Percentiles rank a stretch among this genome's conserved stretches.
phyloP scores from a whole-genome alignment of 208 protist species.

The Acanthamoeba healyi region DNA sequence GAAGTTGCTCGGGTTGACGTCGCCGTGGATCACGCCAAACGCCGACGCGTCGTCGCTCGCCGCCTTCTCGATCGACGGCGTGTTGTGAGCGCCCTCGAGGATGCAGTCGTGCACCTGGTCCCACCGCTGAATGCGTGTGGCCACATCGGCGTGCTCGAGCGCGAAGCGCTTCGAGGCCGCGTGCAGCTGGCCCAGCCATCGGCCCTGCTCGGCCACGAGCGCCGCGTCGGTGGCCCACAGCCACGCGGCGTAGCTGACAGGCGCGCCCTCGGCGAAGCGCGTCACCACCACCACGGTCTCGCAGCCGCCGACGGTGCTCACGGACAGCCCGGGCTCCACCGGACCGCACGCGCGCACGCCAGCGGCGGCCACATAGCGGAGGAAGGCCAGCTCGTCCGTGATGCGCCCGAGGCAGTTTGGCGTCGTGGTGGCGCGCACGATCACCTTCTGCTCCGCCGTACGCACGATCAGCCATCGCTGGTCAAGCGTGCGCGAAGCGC shows the following conservation, averaged over 20 bases:
- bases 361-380: no score
- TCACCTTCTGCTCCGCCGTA: no score
- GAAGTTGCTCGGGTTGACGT: constrained; percentile 84
- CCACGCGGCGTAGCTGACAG: constrained; percentile 76
- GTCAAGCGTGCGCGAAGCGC: no score
- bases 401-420: no score
- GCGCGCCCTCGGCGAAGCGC: constrained; percentile 73
- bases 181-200: constrained; percentile 82
- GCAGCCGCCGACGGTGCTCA: no score
- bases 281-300: constrained; percentile 77
- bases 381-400: no score
- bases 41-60: no score
- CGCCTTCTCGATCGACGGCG: background rate
- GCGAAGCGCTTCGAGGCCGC: constrained; percentile 52
- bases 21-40: constrained; percentile 82
- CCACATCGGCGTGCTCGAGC: background rate
- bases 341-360: no score
- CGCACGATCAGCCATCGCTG: no score
- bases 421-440: no score
- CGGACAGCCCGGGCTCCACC: no score
- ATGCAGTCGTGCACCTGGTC: constrained; percentile 77
- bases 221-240: constrained; percentile 75
- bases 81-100: constrained; percentile 39
- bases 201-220: constrained; percentile 68
- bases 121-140: constrained; percentile 61